Base-by-base conservation (phyloP, 2,329 filamentous ascomycete species). In the Metarhizium brunneum region DNA sequence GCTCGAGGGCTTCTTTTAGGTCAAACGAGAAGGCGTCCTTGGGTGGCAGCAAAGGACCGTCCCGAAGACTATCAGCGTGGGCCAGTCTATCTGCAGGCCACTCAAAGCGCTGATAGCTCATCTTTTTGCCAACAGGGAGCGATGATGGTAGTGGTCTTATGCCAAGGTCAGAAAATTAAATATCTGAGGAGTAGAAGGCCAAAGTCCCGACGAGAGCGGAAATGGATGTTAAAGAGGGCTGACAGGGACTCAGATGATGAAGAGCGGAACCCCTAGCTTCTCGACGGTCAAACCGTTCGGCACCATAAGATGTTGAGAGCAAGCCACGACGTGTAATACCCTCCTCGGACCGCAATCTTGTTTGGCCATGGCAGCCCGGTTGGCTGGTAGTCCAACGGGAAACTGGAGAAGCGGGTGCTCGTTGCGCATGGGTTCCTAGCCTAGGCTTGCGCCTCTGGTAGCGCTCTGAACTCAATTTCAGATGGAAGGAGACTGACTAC, bases 1-100 rank as follows among this genome's bases (percentile, higher is more conserved):
- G 45, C 43, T 54, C 54, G 6, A 58, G 54, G 10, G 57, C 57
- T 48, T 58, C 57, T 54, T 56, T 54, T 30, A 58, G 57, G 42
- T 56, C 52, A 54, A 58, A 58, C 6, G 47, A 42, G 14, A 53
- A 53, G 18, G 51, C 36, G 32, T 58, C 57, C 49, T 53, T 54
- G 10, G 43, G 45, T 47, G 48, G 38, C 7, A 50, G 47, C n/a
- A 49, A 16, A 47, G 56, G n/a, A 20, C 18, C 54, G 8, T 56
- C 47, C 30, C 52, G 32, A 36, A 47, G 7, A 18, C 29, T 7
- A 30, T 56, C 48, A 18, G 42, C 18, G 32, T n/a, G 36, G 14
- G 11, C 51, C 20, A 40, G 13, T 36, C 52, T 52, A 18, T 48
- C 38, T n/a, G 53, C 25, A 16, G 51, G 14, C 35, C 47, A 18